Evolutionary conservation across 495 filamentous ascomycete species (phyloP).

Genomic region (Aspergillus nanangensis): DNA sequence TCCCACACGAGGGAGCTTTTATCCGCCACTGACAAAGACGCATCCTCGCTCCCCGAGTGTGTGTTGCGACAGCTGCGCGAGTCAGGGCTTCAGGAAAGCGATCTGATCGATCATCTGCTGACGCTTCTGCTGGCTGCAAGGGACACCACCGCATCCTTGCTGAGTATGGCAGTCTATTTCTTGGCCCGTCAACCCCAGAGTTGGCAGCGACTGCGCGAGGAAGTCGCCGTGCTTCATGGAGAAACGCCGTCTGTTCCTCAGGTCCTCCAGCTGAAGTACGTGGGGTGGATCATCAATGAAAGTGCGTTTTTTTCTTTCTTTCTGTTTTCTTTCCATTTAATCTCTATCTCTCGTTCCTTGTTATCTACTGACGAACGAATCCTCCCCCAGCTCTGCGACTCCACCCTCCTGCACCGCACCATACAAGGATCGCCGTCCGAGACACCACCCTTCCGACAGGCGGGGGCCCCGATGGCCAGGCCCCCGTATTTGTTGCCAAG

Average conservation of each 20-base stretch:
- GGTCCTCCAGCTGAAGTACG: conserved; percentile 1
- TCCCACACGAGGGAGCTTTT: neutral
- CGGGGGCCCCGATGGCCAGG: neutral
- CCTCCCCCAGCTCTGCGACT: neutral
- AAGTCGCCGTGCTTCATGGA: neutral
- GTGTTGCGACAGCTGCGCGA: neutral
- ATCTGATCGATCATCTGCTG: neutral
- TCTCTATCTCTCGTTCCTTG: no score
- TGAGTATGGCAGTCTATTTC: neutral
- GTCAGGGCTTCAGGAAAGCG: neutral
- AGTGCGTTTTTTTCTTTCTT: neutral
- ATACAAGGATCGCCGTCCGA: neutral
- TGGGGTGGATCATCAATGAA: neutral
- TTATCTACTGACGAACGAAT: no score
- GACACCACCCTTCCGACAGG: neutral
- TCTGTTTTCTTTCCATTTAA: no score
- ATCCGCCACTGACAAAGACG: neutral
- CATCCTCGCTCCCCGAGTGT: neutral
- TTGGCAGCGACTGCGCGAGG: neutral
- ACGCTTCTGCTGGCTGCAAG: neutral
- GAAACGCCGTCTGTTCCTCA: neutral
- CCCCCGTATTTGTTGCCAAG: neutral
- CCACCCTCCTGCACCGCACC: neutral
- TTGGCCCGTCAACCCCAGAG: neutral
- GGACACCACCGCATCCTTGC: neutral